Base-by-base conservation (phyloP, 2,329 filamentous ascomycete genomes). In the Cryphonectria radicalis region DNA sequence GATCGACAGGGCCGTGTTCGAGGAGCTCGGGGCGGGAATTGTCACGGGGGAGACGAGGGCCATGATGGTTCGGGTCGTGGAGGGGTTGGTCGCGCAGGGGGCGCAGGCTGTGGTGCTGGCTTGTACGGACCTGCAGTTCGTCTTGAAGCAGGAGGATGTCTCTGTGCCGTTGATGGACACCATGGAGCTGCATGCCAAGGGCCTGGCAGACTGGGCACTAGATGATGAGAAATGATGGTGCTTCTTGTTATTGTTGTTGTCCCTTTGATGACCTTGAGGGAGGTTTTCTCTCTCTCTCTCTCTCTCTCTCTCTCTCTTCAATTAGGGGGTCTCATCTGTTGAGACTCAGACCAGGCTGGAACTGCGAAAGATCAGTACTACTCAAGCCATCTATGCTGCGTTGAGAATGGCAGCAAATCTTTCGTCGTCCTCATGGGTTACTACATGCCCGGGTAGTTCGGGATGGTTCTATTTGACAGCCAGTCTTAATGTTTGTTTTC, bases 51-150 rank as follows among this genome's bases (percentile, higher is more conserved):
- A 74, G 37, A 72, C 71, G 1, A 65, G 25, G 46, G 43, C 8
- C 4, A 67, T 67, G 65, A 71, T 73, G 69, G 66, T 43, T 2
- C 42, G 35, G 6, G 32, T 70, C 4, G 68, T 72, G 11, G 60
- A 66, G 5, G 40, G 60, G n/a, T 28, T 74, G 46, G 53, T 72
- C 46, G 40, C 66, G 25, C 42, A 73, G 4, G 75, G 74, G 2
- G 72, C 70, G n/a, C 59, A 74, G 22, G 74, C 66, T 2, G 63
- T 74, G 14, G 69, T 74, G 25, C 63, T 75, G 35, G 74, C 72
- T 7, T 75, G 74, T 42, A 74, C 73, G 0, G 74, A 74, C 55
- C 53, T 74, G n/a, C 70, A 71, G 66, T 74, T 72, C 22, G 63
- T 73, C 37, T 40, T 75, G 43, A 69, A 69, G 63, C 69, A 64